Conservation (phyloP, 1,284 basidiomycete genomes). For the Pseudozyma thailandica region DNA sequence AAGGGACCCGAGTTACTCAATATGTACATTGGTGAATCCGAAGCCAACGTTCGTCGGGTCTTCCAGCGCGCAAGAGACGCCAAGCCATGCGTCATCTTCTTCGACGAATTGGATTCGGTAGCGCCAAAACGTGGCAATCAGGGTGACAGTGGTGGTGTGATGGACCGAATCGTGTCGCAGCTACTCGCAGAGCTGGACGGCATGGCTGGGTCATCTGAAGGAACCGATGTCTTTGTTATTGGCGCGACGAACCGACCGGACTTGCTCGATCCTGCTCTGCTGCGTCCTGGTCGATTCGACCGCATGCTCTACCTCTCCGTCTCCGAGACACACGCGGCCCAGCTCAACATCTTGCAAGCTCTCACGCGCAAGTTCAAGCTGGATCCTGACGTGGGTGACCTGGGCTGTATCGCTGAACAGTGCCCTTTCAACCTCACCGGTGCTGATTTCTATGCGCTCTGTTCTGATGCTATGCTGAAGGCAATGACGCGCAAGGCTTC, state of each 20-base stretch:
- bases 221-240: conserved; percentile 70
- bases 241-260: conserved; percentile 71
- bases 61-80: conserved; percentile 70
- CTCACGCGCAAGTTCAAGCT: conserved; percentile 92
- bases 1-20: conserved; percentile 71
- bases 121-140: conserved; percentile 71
- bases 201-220: conserved; percentile 68
- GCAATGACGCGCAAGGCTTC: conserved; percentile 91
- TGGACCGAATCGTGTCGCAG: conserved; percentile 71
- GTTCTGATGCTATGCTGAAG: conserved; percentile 93
- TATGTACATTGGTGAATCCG: conserved; percentile 71
- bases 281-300: conserved; percentile 80
- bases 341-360: conserved; percentile 87
- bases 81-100: conserved; percentile 71
- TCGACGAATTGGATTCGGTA: conserved; percentile 71
- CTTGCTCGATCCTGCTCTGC: conserved; percentile 69
- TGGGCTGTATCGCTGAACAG: conserved; percentile 76
- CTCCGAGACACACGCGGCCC: conserved; percentile 86
- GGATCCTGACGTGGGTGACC: conserved; percentile 75
- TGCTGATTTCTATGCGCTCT: conserved; percentile 97
- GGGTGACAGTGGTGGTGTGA: conserved; percentile 71
- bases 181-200: conserved; percentile 70
- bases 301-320: conserved; percentile 95
- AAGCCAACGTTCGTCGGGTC: conserved; percentile 70
- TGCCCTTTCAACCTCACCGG: conserved; percentile 84